Percentiles rank a stretch among this genome's conserved stretches.
phyloP scores from a whole-genome alignment of 2,329 filamentous ascomycete genomes.

The Alternaria viburni region DNA sequence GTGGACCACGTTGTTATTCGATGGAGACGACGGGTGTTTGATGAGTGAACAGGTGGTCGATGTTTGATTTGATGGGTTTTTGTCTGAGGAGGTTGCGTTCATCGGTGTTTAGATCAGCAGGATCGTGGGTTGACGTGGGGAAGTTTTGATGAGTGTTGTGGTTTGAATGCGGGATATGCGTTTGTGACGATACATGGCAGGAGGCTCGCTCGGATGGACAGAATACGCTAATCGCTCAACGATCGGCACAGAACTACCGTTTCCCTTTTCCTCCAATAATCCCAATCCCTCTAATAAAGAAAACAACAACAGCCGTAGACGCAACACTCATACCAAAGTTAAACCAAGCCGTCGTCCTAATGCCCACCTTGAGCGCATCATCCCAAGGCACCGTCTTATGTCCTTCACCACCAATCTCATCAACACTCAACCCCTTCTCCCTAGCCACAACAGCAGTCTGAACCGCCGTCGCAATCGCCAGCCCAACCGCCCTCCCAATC shows the following conservation, averaged over 20 bases:
- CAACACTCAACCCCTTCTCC: constrained; percentile 33
- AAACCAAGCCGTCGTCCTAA: constrained; percentile 51
- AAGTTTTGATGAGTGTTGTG: no score
- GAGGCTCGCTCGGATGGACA: no score
- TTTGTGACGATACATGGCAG: no score
- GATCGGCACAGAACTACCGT: neutral
- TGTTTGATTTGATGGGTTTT: neutral
- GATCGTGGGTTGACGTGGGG: no score
- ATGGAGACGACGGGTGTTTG: neutral
- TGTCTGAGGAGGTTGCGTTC: neutral
- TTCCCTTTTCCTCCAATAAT: constrained; percentile 14
- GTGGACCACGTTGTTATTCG: neutral
- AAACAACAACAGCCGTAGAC: constrained; percentile 42
- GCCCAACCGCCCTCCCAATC: constrained; percentile 68
- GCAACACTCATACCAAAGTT: constrained; percentile 46
- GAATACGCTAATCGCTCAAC: no score
- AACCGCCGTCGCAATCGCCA: constrained; percentile 69
- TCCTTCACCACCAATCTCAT: constrained; percentile 34
- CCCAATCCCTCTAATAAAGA: constrained; percentile 33
- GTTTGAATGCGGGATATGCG: no score
- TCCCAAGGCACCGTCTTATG: constrained; percentile 28
- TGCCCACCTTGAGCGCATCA: constrained; percentile 44
- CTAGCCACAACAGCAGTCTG: constrained; percentile 62
- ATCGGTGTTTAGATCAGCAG: no score
- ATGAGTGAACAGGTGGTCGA: no score